A percentile compares a stretch with the other conserved stretches of the same genome.
These are phyloP conservation scores for Globisporangium ultimum DNA, from an alignment of 352 stramenopile genomes.

Conservation along the genomic window DNA sequence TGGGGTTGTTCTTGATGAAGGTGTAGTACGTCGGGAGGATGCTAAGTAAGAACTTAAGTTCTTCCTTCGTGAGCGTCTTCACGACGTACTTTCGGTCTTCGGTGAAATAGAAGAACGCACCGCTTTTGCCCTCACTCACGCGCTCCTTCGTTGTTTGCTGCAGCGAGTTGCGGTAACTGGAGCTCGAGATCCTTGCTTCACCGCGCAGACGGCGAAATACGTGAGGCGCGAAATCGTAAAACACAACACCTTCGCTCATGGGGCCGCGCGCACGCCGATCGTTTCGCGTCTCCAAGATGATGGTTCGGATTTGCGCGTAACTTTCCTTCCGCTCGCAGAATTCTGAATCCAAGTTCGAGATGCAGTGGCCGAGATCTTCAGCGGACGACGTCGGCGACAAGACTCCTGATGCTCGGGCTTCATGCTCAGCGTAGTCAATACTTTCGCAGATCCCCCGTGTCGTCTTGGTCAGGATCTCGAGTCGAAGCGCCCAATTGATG, in stretches of 20 bases:
- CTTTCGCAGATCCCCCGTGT: conserved; percentile 83
- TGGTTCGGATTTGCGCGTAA: conserved; percentile 73
- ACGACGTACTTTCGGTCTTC: conserved; percentile 83
- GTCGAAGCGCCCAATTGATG: conserved; percentile 85
- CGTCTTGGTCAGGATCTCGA: conserved; percentile 85
- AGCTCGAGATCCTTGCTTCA: conserved; percentile 54
- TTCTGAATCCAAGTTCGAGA: conserved; percentile 17
- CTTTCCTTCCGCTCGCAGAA: conserved; percentile 65
- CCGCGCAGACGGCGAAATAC: conserved; percentile 71
- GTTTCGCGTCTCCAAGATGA: conserved; percentile 69
- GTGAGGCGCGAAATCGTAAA: conserved; percentile 80
- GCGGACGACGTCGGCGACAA: conserved; percentile 25
- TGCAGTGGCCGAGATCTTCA: background rate
- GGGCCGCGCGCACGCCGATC: conserved; percentile 31
- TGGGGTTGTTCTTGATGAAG: conserved; percentile 57
- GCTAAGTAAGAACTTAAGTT: conserved; percentile 68
- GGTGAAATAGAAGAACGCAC: conserved; percentile 83
- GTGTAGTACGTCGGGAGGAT: conserved; percentile 74
- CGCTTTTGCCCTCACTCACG: conserved; percentile 80
- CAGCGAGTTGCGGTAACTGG: conserved; percentile 64
- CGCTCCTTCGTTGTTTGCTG: conserved; percentile 74
- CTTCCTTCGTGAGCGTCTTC: conserved; percentile 74
- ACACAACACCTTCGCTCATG: conserved; percentile 59
- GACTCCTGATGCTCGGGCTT: conserved; percentile 34
- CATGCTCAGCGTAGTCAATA: conserved; percentile 57